Conservation (phyloP, 1,284 basidiomycete species). For the Papiliotrema fonsecae region DNA sequence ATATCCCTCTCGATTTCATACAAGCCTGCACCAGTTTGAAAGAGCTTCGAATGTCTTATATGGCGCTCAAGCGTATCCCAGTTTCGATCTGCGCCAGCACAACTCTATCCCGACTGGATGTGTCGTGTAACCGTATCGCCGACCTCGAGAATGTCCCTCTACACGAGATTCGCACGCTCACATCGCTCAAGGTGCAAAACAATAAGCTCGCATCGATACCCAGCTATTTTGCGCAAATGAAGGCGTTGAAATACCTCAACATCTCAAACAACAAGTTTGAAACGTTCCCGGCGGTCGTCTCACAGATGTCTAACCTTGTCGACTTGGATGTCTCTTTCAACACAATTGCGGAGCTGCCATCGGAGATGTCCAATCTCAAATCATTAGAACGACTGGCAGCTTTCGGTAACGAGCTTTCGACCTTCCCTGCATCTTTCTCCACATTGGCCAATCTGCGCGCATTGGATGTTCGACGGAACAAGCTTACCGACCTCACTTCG, state of each 20-base stretch:
- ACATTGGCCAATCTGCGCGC: slow-evolving; percentile 61
- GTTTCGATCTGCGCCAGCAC: slow-evolving; percentile 71
- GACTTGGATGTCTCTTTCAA: slow-evolving; percentile 97
- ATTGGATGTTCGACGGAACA: slow-evolving; percentile 79
- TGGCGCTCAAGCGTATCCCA: slow-evolving; percentile 92
- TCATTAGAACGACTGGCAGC: slow-evolving; percentile 73
- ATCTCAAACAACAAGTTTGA: slow-evolving; percentile 97
- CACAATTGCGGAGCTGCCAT: slow-evolving; percentile 73
- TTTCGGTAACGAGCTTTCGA: slow-evolving; percentile 78
- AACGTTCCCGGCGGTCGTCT: slow-evolving; percentile 71
- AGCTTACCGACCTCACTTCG: slow-evolving; percentile 66
- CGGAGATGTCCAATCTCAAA: slow-evolving; percentile 67
- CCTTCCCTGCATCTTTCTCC: slow-evolving; percentile 66
- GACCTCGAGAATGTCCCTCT: slow-evolving; percentile 84
- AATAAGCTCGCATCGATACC: slow-evolving; percentile 88
- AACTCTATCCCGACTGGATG: slow-evolving; percentile 76
- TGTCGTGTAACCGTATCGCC: slow-evolving; percentile 88
- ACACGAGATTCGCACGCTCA: slow-evolving; percentile 69
- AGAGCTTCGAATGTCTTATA: slow-evolving; percentile 83
- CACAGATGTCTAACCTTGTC: slow-evolving; percentile 65
- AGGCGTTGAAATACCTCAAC: slow-evolving; percentile 72
- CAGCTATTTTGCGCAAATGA: slow-evolving; percentile 73
- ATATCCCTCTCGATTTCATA: slow-evolving; percentile 94
- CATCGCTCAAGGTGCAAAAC: slow-evolving; percentile 77
- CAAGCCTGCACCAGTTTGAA: slow-evolving; percentile 79